phyloP scores from a whole-genome alignment of 257 asterid genomes.

The Nicotiana otophora region DNA sequence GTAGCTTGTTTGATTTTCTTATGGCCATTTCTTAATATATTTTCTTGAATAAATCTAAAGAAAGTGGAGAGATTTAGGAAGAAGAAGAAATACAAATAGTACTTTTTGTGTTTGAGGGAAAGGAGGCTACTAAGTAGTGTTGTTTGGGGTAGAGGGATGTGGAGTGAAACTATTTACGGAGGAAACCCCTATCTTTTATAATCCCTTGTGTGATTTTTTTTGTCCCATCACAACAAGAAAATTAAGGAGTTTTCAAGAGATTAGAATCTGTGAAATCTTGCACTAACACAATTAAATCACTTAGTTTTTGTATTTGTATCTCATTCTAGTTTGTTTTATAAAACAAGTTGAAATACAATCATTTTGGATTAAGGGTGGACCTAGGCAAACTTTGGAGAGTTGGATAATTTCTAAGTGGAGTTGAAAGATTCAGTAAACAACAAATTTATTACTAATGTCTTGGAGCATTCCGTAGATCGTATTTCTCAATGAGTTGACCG shows the following conservation, averaged over 20 bases:
- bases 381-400: no score
- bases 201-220: background rate
- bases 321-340: no score
- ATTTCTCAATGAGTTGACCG: background rate
- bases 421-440: background rate
- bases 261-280: no score
- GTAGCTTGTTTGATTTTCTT: constrained; percentile 28
- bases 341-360: no score
- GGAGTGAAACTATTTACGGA: background rate
- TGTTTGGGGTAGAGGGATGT: background rate
- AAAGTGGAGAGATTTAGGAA: background rate
- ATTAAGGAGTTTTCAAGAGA: no score
- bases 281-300: no score
- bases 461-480: no score
- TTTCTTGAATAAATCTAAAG: background rate
- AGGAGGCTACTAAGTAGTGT: background rate
- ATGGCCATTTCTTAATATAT: constrained; percentile 22
- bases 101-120: no score
- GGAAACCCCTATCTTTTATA: background rate
- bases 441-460: no score
- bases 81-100: background rate
- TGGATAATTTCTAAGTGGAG: background rate
- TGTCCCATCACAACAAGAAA: no score
- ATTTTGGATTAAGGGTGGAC: no score
- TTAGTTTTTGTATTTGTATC: no score